Conservation (phyloP, 2,329 filamentous ascomycete genomes). For the Hymenoscyphus salicellus region DNA sequence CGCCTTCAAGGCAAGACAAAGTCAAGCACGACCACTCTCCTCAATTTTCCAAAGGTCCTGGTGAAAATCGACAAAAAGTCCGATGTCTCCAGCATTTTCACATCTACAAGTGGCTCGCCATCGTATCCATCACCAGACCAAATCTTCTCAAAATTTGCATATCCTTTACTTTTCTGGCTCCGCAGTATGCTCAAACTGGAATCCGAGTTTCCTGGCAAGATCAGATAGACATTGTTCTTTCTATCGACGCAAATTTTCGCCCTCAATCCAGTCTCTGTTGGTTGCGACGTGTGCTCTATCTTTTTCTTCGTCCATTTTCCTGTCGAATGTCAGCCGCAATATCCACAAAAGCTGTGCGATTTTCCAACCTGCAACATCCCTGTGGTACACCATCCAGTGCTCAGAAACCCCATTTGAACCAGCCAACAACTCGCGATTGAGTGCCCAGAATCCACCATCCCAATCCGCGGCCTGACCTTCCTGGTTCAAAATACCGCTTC, state of each 20-base stretch:
- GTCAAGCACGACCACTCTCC: slow-evolving; percentile 25
- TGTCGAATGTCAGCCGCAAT: slow-evolving; percentile 6
- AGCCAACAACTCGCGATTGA: slow-evolving; percentile 25
- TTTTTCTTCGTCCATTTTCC: slow-evolving; percentile 23
- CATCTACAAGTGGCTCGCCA: slow-evolving; percentile 30
- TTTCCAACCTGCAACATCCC: slow-evolving; percentile 19
- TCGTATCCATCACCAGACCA: slow-evolving; percentile 28
- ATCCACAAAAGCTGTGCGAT: not conserved
- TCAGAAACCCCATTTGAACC: slow-evolving; percentile 5
- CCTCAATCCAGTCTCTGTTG: slow-evolving; percentile 27
- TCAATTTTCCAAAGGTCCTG: slow-evolving; percentile 13
- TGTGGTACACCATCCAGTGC: slow-evolving; percentile 28
- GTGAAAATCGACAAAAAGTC: slow-evolving; percentile 29
- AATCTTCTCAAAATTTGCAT: slow-evolving; percentile 15
- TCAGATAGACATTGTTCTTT: slow-evolving; percentile 12
- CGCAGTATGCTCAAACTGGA: slow-evolving; percentile 24
- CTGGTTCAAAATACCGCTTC: slow-evolving; percentile 30
- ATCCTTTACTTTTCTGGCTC: slow-evolving; percentile 9
- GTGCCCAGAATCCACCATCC: slow-evolving; percentile 26
- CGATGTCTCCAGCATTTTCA: slow-evolving; percentile 21
- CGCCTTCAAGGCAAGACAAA: slow-evolving; percentile 14
- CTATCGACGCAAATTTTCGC: slow-evolving; percentile 25
- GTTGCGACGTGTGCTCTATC: slow-evolving; percentile 14
- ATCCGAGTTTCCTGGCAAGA: slow-evolving; percentile 29
- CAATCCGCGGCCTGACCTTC: slow-evolving; percentile 27